Conservation (phyloP, 257 asterid species). For the Ocimum tenuiflorum region DNA sequence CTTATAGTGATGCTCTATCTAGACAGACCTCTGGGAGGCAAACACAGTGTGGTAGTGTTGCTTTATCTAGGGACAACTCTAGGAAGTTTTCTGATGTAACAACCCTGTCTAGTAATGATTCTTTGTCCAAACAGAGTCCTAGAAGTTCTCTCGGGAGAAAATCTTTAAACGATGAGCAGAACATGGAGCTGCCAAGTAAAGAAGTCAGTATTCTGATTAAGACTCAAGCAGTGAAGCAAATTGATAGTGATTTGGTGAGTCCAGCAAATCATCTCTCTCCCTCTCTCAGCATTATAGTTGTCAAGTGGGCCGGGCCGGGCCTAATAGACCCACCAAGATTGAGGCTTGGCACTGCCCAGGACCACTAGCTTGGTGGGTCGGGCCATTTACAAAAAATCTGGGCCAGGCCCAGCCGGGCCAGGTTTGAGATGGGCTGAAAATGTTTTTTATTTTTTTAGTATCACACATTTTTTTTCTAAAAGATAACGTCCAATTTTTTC, state of each 20-base stretch:
- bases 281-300: neutral
- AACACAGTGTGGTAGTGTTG: neutral
- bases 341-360: no score
- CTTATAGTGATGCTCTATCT: neutral
- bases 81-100: constrained; percentile 6
- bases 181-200: constrained; percentile 9
- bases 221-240: constrained; percentile 27
- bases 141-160: constrained; percentile 6
- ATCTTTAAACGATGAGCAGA: constrained; percentile 20
- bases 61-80: neutral
- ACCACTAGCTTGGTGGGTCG: no score
- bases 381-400: no score
- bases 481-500: no score
- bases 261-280: neutral
- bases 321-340: no score
- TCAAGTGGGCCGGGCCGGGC: no score
- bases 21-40: neutral
- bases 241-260: constrained; percentile 29
- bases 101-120: constrained; percentile 7
- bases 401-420: no score
- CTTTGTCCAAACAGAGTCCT: constrained; percentile 18
- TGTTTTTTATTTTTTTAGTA: no score
- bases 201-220: constrained; percentile 20
- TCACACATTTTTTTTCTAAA: no score
- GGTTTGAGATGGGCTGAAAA: no score